Base-by-base conservation (phyloP, 108 stramenopile species). In the Pseudonitzschia delicatissima region DNA sequence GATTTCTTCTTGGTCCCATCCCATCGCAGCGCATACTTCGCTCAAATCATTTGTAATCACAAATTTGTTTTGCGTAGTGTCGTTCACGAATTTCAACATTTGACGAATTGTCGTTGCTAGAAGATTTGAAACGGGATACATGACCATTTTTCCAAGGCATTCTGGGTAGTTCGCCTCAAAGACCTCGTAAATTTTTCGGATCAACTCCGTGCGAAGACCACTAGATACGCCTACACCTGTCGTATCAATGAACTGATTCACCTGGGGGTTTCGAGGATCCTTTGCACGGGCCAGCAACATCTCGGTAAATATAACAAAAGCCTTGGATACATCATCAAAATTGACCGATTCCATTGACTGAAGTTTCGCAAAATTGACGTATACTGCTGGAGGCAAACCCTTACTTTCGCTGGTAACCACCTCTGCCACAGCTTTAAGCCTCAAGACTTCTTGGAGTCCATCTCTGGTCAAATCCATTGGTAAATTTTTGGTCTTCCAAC, bases 141-240 rank as follows among this genome's bases (percentile, higher is more conserved):
- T 80, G 2, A 92, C 86, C 91, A 92, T 86, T 60, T 84, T 84
- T 48, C 58, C 45, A 18, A 90, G 59, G 7, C 87, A 88, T 52
- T 91, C 90, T 42, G 90, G 90, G 62, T 92, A 88, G 42, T 85
- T 92, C 9, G 91, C 84, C 62, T 92, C 91, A 60, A 92, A 92
- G 0, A 85, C 62, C 4, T 71, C 66, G 71, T 92, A 89, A 27
- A 92, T 74, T 59, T 86, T 82, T 42, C 82, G 82, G 47, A 92
- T 58, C 17, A 80, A 40, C 26, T 82, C 82, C 6, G 77, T 81
- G n/a, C 83, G 77, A 39, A 92, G 75, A 1, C 91, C 91, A 48
- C 61, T 68, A 20, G 79, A 86, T 6, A 92, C 71, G 26, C 74
- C 73, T 7, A 87, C 83, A 1, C 81, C 87, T 9, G 88, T 80